Conservation (phyloP, 2,329 filamentous ascomycete species). For the Ophiostoma ips region DNA sequence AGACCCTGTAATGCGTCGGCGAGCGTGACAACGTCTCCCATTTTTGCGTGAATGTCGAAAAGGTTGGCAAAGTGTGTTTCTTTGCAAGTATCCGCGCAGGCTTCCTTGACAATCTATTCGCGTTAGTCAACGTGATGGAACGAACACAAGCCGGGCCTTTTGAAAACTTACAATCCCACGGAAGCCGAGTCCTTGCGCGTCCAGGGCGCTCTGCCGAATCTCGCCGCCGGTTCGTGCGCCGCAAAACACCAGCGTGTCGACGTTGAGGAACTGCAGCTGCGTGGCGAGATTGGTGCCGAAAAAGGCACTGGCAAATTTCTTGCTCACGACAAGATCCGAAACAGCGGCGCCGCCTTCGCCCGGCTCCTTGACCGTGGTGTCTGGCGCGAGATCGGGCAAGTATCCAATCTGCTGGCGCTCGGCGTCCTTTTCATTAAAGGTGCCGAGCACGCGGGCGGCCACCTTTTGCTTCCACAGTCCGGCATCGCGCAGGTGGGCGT, state of each 20-base stretch:
- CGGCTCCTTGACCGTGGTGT: conserved; percentile 21
- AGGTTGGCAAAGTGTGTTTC: conserved; percentile 7
- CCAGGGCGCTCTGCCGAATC: conserved; percentile 29
- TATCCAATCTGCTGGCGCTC: conserved; percentile 24
- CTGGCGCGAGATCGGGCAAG: conserved; percentile 20
- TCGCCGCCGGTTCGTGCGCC: conserved; percentile 34
- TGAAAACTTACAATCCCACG: conserved; percentile 26
- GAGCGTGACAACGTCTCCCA: conserved; percentile 2
- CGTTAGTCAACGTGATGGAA: neutral
- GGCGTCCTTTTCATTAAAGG: neutral
- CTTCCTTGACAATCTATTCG: neutral
- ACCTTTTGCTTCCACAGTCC: conserved; percentile 25
- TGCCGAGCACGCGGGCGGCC: conserved; percentile 16
- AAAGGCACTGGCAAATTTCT: conserved; percentile 31
- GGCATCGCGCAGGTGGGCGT: conserved; percentile 30
- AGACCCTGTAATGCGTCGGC: neutral
- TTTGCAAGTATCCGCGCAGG: conserved; percentile 6
- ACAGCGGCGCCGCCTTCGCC: conserved; percentile 15
- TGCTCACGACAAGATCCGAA: conserved; percentile 24
- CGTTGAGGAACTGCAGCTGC: conserved; percentile 22
- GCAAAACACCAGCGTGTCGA: conserved; percentile 32
- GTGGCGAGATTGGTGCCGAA: conserved; percentile 31
- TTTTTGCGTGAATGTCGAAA: conserved; percentile 6
- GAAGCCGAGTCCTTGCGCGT: conserved; percentile 30
- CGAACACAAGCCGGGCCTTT: too few species aligned